Base-by-base conservation (phyloP, 768 basidiomycete species). In the Tubosaeta sp. region DNA sequence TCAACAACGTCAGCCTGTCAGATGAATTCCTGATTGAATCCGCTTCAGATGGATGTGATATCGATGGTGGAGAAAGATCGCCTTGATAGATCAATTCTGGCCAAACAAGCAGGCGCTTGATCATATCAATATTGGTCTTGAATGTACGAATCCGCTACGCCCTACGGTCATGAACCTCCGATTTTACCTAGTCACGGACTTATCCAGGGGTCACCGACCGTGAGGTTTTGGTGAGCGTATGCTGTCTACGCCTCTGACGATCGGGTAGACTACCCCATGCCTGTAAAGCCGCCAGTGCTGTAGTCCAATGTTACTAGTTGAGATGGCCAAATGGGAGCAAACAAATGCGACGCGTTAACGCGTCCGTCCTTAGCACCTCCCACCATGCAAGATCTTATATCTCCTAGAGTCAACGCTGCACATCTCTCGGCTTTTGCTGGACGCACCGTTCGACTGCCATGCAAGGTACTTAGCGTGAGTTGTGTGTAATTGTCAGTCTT, bases 371-470 rank as follows among this genome's bases (percentile, higher is more conserved):
- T 9, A 17, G 16, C 39, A 47, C 51, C 22, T 22, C 22, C 22
- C 45, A 48, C 42, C 16, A 65, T 62, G 63, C 46, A 55, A 37
- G 71, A 74, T 17, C 26, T 62, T 34, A 43, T 58, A 17, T 69
- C 71, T 48, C 75, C 81, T 19, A 80, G 85, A 58, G 80, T 87
- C 59, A 89, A 89, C 63, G 77, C 80, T 25, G 76, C 78, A 1
- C 77, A 78, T 52, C 74, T 89, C 8, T 61, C 74, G 0, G 63
- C 77, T 22, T 84, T 77, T 54, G 50, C 73, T 3, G 81, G 80
- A 3, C 75, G 79, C 48, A 79, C 74, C 3, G 81, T 89, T 27
- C 73, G 85, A 22, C 57, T 91, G 19, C 71, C 83, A 2, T 83
- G 83, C 56, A 86, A 83, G 68, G 72, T 81, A 25, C 59, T 87